phyloP scores from a whole-genome alignment of 371 early-diverging fungal species.

The Conidiobolus incongruus region DNA sequence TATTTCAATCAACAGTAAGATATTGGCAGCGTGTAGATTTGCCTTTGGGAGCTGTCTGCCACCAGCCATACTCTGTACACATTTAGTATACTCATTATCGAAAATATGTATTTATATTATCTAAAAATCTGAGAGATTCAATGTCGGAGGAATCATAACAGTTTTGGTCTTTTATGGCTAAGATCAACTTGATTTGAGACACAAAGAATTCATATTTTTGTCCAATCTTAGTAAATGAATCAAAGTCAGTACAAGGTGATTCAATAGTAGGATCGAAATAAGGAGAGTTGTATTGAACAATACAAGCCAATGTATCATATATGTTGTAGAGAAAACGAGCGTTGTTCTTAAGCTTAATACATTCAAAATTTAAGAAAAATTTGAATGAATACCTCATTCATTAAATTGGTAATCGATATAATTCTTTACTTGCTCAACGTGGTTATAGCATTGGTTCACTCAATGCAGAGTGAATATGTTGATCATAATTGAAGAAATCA shows the following conservation, averaged over 20 bases:
- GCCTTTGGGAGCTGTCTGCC: constrained; percentile 24
- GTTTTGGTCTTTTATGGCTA: too few species aligned
- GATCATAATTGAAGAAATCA: constrained; percentile 33
- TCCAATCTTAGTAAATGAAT: neutral
- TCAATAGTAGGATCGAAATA: neutral
- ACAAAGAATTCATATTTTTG: neutral
- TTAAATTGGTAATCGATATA: neutral
- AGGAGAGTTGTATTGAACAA: constrained; percentile 3
- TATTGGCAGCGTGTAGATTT: constrained; percentile 15
- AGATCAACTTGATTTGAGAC: too few species aligned
- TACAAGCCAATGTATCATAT: neutral
- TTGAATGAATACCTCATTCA: neutral
- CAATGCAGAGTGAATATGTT: neutral
- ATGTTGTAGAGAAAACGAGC: neutral
- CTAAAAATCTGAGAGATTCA: too few species aligned
- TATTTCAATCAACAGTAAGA: neutral
- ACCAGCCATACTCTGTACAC: constrained; percentile 45
- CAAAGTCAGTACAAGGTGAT: neutral
- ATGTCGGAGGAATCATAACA: too few species aligned
- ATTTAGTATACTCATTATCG: constrained; percentile 10
- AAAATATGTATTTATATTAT: too few species aligned
- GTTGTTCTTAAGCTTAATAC: neutral
- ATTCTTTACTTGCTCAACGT: neutral
- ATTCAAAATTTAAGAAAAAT: neutral
- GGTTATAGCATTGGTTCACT: neutral